A percentile compares a stretch with the other conserved stretches of the same genome.
phyloP scores from a whole-genome alignment of 108 stramenopile genomes.

The Cyclotella sp. region DNA sequence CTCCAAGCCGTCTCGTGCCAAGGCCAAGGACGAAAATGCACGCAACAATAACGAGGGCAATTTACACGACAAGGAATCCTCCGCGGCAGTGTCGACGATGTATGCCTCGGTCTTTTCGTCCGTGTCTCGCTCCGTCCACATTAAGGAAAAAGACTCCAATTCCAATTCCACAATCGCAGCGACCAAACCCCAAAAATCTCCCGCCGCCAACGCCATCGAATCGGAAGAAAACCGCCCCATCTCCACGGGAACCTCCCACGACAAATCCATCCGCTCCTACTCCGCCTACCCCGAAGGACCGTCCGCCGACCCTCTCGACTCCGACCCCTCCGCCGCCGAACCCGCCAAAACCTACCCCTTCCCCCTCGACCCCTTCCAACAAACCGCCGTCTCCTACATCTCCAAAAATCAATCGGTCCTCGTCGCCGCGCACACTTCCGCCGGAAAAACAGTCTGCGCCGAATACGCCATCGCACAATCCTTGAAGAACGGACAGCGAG shows the following conservation, averaged over 20 bases:
- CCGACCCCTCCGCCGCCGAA: slow-evolving; percentile 13
- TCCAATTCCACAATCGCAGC: slow-evolving; percentile 19
- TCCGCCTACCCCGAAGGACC: slow-evolving; percentile 79
- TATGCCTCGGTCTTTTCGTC: slow-evolving; percentile 50
- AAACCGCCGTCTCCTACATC: slow-evolving; percentile 90
- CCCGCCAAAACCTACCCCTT: slow-evolving; percentile 97
- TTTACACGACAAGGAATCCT: slow-evolving; percentile 17
- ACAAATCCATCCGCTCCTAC: slow-evolving; percentile 86
- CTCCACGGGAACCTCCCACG: slow-evolving; percentile 86
- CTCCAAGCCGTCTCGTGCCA: neutral
- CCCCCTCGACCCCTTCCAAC: slow-evolving; percentile 96
- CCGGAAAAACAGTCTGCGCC: slow-evolving; percentile 92
- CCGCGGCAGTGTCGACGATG: slow-evolving; percentile 40
- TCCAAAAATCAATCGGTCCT: slow-evolving; percentile 95
- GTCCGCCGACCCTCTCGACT: slow-evolving; percentile 20
- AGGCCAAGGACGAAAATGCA: no score
- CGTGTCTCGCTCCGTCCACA: slow-evolving; percentile 40
- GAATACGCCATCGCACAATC: slow-evolving; percentile 98
- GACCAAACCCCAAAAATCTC: slow-evolving; percentile 4
- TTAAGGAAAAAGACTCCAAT: slow-evolving; percentile 42
- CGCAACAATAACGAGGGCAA: slow-evolving; percentile 22
- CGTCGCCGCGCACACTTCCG: slow-evolving; percentile 95
- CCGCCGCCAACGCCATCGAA: slow-evolving; percentile 12
- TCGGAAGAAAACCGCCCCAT: slow-evolving; percentile 60
- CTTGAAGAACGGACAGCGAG: slow-evolving; percentile 91